These are phyloP conservation scores for Cordyceps cicadae DNA, from an alignment of 2,329 filamentous ascomycete species.

Conservation along the genomic window DNA sequence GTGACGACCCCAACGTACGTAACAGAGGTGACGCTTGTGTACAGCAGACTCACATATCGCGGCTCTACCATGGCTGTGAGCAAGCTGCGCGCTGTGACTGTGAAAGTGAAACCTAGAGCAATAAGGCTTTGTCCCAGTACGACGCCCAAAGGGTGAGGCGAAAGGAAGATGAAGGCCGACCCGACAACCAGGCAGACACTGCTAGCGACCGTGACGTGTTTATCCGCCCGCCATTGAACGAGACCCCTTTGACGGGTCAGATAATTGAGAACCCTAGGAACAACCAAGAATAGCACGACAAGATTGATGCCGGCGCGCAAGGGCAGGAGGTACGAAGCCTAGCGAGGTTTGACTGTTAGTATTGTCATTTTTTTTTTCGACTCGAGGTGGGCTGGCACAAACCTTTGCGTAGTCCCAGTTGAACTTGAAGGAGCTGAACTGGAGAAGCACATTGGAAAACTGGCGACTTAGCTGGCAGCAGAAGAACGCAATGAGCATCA, in stretches of 20 bases:
- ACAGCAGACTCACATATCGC: conserved; percentile 12
- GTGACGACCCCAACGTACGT: conserved; percentile 8
- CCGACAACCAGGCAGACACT: conserved; percentile 13
- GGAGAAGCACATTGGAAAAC: neutral
- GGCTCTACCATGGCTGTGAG: conserved; percentile 13
- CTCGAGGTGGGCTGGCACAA: neutral
- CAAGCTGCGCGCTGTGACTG: conserved; percentile 13
- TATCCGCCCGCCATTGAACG: conserved; percentile 9
- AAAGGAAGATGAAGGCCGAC: conserved; percentile 11
- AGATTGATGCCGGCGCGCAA: conserved; percentile 14
- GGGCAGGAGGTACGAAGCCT: conserved; percentile 16
- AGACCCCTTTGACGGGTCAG: conserved; percentile 1
- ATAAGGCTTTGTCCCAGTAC: conserved; percentile 10
- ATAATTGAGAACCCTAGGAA: conserved; percentile 12
- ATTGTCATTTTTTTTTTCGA: too few species aligned
- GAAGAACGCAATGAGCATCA: neutral
- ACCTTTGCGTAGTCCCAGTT: neutral
- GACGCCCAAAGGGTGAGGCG: conserved; percentile 5
- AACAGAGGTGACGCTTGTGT: conserved; percentile 13
- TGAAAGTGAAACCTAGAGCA: conserved; percentile 12
- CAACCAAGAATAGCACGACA: conserved; percentile 3
- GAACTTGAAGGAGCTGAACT: neutral
- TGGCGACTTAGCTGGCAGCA: neutral
- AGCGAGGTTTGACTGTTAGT: neutral
- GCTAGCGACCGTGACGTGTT: conserved; percentile 13